Evolutionary conservation across 768 basidiomycete genomes (phyloP).

Genomic region (Hericium rajendrae): DNA sequence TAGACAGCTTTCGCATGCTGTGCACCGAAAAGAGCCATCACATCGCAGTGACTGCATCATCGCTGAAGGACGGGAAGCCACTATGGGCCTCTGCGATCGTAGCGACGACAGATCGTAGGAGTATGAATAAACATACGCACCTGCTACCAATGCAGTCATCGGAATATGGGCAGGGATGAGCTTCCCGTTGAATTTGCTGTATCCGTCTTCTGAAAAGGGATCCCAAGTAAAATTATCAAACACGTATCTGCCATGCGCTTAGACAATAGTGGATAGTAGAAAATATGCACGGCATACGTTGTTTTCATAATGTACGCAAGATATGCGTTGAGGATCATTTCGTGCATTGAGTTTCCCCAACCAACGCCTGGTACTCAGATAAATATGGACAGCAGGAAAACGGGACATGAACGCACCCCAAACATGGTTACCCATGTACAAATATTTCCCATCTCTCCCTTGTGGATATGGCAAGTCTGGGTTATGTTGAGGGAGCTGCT

Average conservation of each 20-base stretch:
- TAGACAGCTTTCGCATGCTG: no score
- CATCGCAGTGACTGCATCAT: no score
- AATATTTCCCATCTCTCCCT: slow-evolving; percentile 6
- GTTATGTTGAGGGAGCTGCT: slow-evolving; percentile 5
- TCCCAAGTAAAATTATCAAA: slow-evolving; percentile 51
- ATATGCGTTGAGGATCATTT: slow-evolving; percentile 41
- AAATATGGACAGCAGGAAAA: background rate
- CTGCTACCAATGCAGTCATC: slow-evolving; percentile 40
- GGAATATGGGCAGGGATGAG: slow-evolving; percentile 43
- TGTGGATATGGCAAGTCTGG: slow-evolving; percentile 5
- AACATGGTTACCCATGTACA: slow-evolving; percentile 7
- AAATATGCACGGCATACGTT: slow-evolving; percentile 29
- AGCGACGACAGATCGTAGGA: background rate
- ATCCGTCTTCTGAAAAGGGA: slow-evolving; percentile 29
- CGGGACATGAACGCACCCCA: background rate
- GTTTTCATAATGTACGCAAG: slow-evolving; percentile 37
- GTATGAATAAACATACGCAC: slow-evolving; percentile 19
- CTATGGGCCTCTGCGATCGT: background rate
- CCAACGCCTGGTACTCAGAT: slow-evolving; percentile 30
- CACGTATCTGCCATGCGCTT: slow-evolving; percentile 26
- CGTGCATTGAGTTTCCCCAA: slow-evolving; percentile 57
- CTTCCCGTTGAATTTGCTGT: slow-evolving; percentile 34
- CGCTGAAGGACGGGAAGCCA: no score
- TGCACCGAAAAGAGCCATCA: no score
- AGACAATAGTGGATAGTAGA: background rate